These are phyloP conservation scores for Marasmius tenuissimus DNA, from an alignment of 1,284 basidiomycete genomes.

Conservation along the genomic window DNA sequence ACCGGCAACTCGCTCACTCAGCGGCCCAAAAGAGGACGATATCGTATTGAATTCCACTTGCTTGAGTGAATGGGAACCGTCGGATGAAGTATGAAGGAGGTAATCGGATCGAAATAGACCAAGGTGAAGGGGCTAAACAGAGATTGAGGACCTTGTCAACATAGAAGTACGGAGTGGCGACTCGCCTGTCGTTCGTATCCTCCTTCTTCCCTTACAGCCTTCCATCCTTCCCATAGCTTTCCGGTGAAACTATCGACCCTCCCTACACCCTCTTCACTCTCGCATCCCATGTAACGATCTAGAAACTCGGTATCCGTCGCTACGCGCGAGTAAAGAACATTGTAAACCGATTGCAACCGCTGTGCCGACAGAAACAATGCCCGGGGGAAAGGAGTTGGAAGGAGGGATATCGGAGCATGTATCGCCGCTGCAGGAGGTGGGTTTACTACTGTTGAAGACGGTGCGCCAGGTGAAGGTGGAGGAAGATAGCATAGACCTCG, in stretches of 20 bases:
- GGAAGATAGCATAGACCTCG: constrained; percentile 87
- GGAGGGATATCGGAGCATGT: constrained; percentile 86
- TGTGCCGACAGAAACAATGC: constrained; percentile 68
- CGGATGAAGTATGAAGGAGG: constrained; percentile 68
- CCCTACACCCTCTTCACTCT: constrained; percentile 66
- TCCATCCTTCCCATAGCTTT: constrained; percentile 86
- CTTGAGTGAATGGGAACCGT: constrained; percentile 61
- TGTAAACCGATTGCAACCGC: constrained; percentile 77
- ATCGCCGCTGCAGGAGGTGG: constrained; percentile 69
- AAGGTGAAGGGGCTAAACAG: constrained; percentile 72
- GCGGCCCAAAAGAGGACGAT: constrained; percentile 85
- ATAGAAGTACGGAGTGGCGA: not conserved
- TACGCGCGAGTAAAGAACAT: constrained; percentile 83
- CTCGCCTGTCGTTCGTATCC: constrained; percentile 35
- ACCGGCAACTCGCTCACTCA: constrained; percentile 73
- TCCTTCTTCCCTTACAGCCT: constrained; percentile 63
- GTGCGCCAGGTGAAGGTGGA: constrained; percentile 27
- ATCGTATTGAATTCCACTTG: constrained; percentile 99
- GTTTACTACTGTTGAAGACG: constrained; percentile 31
- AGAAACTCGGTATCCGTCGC: constrained; percentile 83
- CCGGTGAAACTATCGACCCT: constrained; percentile 88
- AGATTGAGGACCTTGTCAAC: not conserved
- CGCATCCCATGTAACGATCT: constrained; percentile 73
- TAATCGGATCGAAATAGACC: constrained; percentile 98
- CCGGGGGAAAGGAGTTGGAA: constrained; percentile 88